Conservation (phyloP, 352 stramenopile species). For the Phytopythium chamaehyphon region DNA sequence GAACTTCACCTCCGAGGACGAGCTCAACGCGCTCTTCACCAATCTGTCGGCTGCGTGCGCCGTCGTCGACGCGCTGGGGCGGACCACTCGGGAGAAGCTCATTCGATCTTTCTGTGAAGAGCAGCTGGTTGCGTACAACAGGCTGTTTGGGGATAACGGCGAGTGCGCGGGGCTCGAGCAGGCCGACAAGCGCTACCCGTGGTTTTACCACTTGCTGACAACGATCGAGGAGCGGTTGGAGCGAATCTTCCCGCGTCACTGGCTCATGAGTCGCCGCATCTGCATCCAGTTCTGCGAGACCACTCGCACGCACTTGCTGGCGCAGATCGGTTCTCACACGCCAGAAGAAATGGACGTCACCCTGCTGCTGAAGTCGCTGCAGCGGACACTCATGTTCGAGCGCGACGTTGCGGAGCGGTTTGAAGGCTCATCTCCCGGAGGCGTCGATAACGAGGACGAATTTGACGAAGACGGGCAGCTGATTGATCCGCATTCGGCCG, state of each 20-base stretch:
- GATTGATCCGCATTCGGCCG: conserved; percentile 66
- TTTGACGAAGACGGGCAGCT: conserved; percentile 69
- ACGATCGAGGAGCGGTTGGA: conserved; percentile 85
- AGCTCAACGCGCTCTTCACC: conserved; percentile 57
- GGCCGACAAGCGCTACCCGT: conserved; percentile 69
- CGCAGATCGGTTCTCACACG: conserved; percentile 57
- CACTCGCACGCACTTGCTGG: conserved; percentile 71
- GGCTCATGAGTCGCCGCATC: conserved; percentile 93
- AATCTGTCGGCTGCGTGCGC: conserved; percentile 66
- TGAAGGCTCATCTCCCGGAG: conserved; percentile 37
- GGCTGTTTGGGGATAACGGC: conserved; percentile 53
- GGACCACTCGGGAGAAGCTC: conserved; percentile 61
- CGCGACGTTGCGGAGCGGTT: conserved; percentile 66
- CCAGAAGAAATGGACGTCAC: conserved; percentile 77
- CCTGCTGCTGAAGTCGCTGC: conserved; percentile 60
- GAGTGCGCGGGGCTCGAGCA: conserved; percentile 51
- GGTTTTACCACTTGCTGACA: conserved; percentile 74
- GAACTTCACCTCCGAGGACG: conserved; percentile 64
- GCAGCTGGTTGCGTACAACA: conserved; percentile 60
- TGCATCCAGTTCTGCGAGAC: conserved; percentile 91
- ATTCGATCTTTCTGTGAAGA: conserved; percentile 70
- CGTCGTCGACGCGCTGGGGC: conserved; percentile 68
- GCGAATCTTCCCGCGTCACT: conserved; percentile 94
- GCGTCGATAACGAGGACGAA: conserved; percentile 52
- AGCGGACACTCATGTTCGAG: conserved; percentile 79